Evolutionary conservation across 1,139 yeast genomes (phyloP), one percentile per base, ranked within the genome.

Genomic region (Protomyces inundatus): DNA sequence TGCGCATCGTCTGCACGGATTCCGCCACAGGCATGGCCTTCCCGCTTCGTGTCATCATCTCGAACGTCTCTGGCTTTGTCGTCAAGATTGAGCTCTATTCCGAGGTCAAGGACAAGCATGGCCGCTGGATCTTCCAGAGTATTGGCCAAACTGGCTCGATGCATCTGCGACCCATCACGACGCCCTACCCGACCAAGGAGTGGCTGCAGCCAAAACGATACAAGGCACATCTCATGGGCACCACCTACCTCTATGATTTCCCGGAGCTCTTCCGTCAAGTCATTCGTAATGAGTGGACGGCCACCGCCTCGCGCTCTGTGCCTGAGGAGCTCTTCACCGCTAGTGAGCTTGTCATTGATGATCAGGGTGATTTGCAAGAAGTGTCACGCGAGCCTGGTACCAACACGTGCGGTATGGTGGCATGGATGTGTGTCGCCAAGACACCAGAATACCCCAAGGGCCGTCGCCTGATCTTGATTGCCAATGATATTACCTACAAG

Each of bases 251-350:
- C 60, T 95, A 95, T 74, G 98, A 93, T 77, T 95, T 93, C 93
- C 98, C 98, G 61, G 98, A 93, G 75, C 80, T 93, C 73, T 93
- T 95, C 87, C 90, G 95, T 73, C 98, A 93, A 80, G 96, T 97
- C 45, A 82, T 89, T 58, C 77, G 84, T 66, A 82, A 93, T 39
- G 87, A 86, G 76, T 93, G 98, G 98, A 86, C 86, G 75, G 83
- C 83, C 68, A 72, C 76, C 34, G 36, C 54, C 10, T 39, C 54
- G 7, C 56, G 51, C 32, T 86, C 85, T 74, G 78, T 86, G 65
- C 91, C 95, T 52, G 89, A 86, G 68, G 95, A 90, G 71, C 81
- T 86, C 70, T 89, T 93, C 77, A 79, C 83, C 39, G 84, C 88
- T 56, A 82, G 82, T 68, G 98, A 93, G 78, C 83, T 93, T 75